Evolutionary conservation across 208 protist genomes (phyloP).

Genomic region (Acanthamoeba triangularis): DNA sequence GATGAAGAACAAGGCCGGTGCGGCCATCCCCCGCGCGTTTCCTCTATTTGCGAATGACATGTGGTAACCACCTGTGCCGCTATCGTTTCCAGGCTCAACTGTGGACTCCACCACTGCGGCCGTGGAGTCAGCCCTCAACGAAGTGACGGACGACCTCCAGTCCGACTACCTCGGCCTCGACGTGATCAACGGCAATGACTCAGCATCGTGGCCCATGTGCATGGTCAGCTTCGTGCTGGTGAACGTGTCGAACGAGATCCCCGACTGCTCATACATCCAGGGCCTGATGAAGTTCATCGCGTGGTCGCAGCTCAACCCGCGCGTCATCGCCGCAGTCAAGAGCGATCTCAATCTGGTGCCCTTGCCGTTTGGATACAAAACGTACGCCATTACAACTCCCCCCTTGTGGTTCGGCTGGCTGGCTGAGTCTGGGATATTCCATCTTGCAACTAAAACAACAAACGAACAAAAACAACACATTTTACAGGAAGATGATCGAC

Average conservation of each 20-base stretch:
- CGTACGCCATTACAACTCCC: not conserved
- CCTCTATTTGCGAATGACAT: too few relatives aligned
- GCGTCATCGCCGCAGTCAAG: not conserved
- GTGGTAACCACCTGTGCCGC: too few relatives aligned
- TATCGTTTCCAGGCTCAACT: not conserved
- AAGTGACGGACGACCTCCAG: not conserved
- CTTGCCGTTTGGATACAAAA: not conserved
- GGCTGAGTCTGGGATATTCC: not conserved
- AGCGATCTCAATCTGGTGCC: not conserved
- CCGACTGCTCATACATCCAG: conserved; percentile 10
- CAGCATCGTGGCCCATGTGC: not conserved
- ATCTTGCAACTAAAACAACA: not conserved
- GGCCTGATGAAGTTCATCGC: conserved; percentile 39
- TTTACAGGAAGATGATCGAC: not conserved
- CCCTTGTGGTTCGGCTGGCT: not conserved
- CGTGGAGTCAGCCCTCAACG: not conserved
- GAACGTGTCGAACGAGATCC: not conserved
- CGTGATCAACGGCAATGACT: not conserved
- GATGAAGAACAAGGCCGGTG: conserved; percentile 20
- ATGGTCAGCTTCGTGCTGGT: not conserved
- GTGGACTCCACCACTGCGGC: not conserved
- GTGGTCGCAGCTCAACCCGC: conserved; percentile 45
- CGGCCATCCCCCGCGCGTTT: not conserved
- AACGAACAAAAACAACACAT: not conserved
- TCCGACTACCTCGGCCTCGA: not conserved